Base-by-base conservation (phyloP, 139 green algal species). In the Coccomyxa sp. region DNA sequence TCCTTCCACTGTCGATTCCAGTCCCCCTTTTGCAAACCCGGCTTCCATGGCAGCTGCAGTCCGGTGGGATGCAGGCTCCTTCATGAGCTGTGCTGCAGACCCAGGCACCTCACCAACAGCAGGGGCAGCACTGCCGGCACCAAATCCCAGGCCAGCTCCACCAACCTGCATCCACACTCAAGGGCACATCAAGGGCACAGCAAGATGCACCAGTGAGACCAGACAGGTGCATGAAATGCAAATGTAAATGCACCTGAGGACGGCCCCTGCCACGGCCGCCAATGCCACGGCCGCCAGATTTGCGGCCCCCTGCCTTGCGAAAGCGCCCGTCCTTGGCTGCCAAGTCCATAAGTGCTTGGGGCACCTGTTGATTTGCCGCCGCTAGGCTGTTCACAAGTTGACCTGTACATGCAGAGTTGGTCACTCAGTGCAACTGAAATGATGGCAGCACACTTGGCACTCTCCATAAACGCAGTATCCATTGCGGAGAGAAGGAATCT, bases 121-220 rank as follows among this genome's bases (percentile, higher is more conserved):
- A 32, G 13, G 23, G 78, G 13, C 78, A 13, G 78, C 78, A 31
- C 58, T n/a, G 21, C 14, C 14, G 31, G 74, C 45, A 14, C 88
- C 93, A 87, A 96, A 97, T 59, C 94, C 93, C 0, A 95, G 86
- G 10, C 93, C 94, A 0, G 87, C 86, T 17, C 92, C 93, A 31
- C 93, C 93, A 0, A 92, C 88, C 84, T 89, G 84, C 87, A 81
- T 63, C 21, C 15, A 11, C 7, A 51, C 38, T 51, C 38, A 11
- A 51, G 7, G 3, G 3, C 38, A 51, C 38, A 51, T 51, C 7
- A 51, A 51, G 38, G 38, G 38, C 38, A 51, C 38, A 51, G 38
- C 38, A 51, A 51, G 38, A 51, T 51, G 38, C 38, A 51, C 38
- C 38, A 51, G 38, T 51, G 38, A 51, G 38, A 7, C 38, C 38